Conservation (phyloP, 495 filamentous ascomycete genomes). For the Evansstolkia leycettana region DNA sequence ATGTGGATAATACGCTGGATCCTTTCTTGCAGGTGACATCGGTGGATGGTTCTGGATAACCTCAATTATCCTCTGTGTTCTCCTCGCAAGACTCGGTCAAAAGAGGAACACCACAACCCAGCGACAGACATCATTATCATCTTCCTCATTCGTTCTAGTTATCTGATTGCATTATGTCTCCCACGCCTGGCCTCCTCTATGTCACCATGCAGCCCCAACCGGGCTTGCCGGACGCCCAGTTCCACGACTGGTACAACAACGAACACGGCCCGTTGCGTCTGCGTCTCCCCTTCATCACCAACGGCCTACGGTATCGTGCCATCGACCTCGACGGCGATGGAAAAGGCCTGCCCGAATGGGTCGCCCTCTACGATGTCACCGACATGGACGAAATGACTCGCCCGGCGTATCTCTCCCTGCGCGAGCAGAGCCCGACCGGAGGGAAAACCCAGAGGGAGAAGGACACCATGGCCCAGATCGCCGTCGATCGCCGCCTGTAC, state of each 20-base stretch:
- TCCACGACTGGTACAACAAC: constrained; percentile 87
- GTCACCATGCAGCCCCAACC: constrained; percentile 66
- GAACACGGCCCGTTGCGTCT: constrained; percentile 73
- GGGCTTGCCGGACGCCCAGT: constrained; percentile 51
- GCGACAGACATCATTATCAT: too few relatives aligned
- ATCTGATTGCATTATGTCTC: too few relatives aligned
- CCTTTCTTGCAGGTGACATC: too few relatives aligned
- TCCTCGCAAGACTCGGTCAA: too few relatives aligned
- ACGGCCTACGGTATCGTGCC: constrained; percentile 68
- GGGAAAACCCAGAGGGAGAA: constrained; percentile 63
- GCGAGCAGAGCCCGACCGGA: constrained; percentile 39
- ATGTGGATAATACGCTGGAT: too few relatives aligned
- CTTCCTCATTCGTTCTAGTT: too few relatives aligned
- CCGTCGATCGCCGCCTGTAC: constrained; percentile 55
- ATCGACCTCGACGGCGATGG: constrained; percentile 29
- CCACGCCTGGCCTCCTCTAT: constrained; percentile 54
- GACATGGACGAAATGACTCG: constrained; percentile 56
- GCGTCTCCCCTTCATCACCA: constrained; percentile 57
- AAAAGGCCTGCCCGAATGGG: constrained; percentile 46
- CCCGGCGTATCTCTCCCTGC: constrained; percentile 53
- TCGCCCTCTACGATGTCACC: constrained; percentile 71
- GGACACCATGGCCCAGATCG: constrained; percentile 63
- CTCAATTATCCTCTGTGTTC: too few relatives aligned
- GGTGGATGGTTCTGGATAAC: too few relatives aligned
- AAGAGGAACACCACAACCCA: too few relatives aligned